A percentile compares a stretch with the other conserved stretches of the same genome.
phyloP scores from a whole-genome alignment of 129 eudicot genomes.

The sunflower (Helianthus annuus) region DNA sequence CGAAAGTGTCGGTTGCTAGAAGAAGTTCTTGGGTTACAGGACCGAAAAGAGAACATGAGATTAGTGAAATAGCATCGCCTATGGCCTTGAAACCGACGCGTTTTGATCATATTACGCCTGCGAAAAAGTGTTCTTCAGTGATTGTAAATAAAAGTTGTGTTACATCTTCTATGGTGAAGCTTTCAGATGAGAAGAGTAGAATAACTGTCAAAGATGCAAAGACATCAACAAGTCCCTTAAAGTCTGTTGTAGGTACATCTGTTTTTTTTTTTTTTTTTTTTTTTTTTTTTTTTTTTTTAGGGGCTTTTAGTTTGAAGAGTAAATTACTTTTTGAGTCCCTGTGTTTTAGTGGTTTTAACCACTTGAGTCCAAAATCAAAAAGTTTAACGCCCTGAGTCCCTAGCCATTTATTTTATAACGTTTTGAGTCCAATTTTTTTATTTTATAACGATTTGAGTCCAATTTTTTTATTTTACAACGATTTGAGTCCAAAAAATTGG shows the following conservation, averaged over 20 bases:
- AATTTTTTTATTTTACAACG: no score
- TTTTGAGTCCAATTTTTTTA: no score
- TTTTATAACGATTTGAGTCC: no score
- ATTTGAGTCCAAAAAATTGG: no score
- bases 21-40: conserved; percentile 78
- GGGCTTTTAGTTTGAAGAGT: background rate
- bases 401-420: no score
- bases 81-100: conserved; percentile 50
- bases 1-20: conserved; percentile 37
- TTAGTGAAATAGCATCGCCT: conserved; percentile 31
- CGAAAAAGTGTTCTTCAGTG: conserved; percentile 49
- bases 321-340: no score
- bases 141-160: conserved; percentile 56
- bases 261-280: conserved; percentile 29
- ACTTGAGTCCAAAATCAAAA: no score
- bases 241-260: conserved; percentile 87
- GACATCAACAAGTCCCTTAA: conserved; percentile 52
- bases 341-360: no score
- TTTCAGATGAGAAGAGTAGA: conserved; percentile 72
- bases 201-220: conserved; percentile 56
- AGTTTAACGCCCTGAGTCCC: no score
- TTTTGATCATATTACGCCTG: conserved; percentile 72
- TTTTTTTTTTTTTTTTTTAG: background rate
- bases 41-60: conserved; percentile 24
- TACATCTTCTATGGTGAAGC: conserved; percentile 56